Evolutionary conservation across 345 rosid genomes (phyloP), one percentile per base, ranked within the genome.

Genomic region (Acer yangbiense): DNA sequence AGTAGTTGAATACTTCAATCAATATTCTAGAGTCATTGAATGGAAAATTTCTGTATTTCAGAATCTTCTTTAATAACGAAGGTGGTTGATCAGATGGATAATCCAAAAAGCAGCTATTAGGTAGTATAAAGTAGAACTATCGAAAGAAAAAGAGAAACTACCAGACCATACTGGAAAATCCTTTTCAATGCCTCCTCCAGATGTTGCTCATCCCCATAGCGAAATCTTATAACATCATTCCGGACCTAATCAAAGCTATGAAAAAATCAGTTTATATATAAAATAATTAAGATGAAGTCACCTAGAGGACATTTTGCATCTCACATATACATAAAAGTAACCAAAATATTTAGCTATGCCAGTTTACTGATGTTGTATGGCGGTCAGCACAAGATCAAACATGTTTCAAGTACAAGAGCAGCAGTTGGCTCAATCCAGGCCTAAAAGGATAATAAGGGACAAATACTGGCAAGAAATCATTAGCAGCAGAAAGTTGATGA

Each of bases 151-250:
- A 7, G 64, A 60, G 64, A 61, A 65, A 75, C 84, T 86, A 95
- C 99, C 96, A 76, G 87, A 75, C 97, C 97, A 84, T 89, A 93
- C 82, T 92, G 97, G 83, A 95, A 95, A 76, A 93, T 93, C 54
- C 98, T 89, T 80, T 92, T 91, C 69, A 93, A 81, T 35, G 99
- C 98, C 81, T 95, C 99, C 10, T 93, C 99, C 88, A 93, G 84
- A 84, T 92, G 98, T 78, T 95, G 99, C 83, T 95, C 99, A 70
- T 95, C 99, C 77, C 99, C 97, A 75, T 95, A 95, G 17, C 97
- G 93, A 67, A 80, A 95, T 88, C 99, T 86, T 25, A 81, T 93
- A 71, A 93, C 99, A 90, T 95, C 97, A 87, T 52, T 90, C 80
- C 89, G 90, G 68, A 93, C 99, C 98, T 89, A 65, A 82, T 72